Conservation (phyloP, 2,329 filamentous ascomycete genomes). For the Fusarium nodosum region DNA sequence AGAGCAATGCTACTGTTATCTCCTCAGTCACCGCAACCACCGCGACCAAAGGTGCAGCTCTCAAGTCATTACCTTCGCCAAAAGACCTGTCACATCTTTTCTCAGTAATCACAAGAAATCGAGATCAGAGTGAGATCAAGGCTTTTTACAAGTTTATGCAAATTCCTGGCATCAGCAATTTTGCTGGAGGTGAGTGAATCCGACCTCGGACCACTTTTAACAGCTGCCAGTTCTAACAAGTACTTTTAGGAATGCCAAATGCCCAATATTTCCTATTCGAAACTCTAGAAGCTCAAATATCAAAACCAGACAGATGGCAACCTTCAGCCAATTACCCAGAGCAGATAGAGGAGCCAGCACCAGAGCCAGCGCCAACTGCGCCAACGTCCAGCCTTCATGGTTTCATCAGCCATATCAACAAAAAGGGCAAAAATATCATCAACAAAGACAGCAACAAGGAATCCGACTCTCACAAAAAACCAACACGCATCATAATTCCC, state of each 20-base stretch:
- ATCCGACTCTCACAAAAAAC: slow-evolving; percentile 57
- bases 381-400: slow-evolving; percentile 1
- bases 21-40: slow-evolving; percentile 14
- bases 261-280: slow-evolving; percentile 89
- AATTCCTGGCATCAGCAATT: slow-evolving; percentile 72
- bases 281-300: slow-evolving; percentile 83
- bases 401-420: slow-evolving; percentile 2
- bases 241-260: slow-evolving; percentile 78
- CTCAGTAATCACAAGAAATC: slow-evolving; percentile 75
- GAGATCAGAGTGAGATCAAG: slow-evolving; percentile 78
- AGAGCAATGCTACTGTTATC: slow-evolving; percentile 4
- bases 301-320: slow-evolving; percentile 81
- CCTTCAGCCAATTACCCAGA: slow-evolving; percentile 74
- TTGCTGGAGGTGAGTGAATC: slow-evolving; percentile 69
- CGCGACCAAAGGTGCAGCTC: slow-evolving; percentile 20
- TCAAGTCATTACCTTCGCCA: slow-evolving; percentile 59
- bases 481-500: slow-evolving; percentile 75
- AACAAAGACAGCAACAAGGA: slow-evolving; percentile 10
- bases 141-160: slow-evolving; percentile 86
- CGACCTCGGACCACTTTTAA: slow-evolving; percentile 1
- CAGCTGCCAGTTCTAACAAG: slow-evolving; percentile 22
- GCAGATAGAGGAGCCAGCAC: slow-evolving; percentile 36
- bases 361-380: not conserved
- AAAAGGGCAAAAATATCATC: not conserved
- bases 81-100: slow-evolving; percentile 84